Base-by-base conservation (phyloP, 2,329 filamentous ascomycete species). In the Cladosporium velox region DNA sequence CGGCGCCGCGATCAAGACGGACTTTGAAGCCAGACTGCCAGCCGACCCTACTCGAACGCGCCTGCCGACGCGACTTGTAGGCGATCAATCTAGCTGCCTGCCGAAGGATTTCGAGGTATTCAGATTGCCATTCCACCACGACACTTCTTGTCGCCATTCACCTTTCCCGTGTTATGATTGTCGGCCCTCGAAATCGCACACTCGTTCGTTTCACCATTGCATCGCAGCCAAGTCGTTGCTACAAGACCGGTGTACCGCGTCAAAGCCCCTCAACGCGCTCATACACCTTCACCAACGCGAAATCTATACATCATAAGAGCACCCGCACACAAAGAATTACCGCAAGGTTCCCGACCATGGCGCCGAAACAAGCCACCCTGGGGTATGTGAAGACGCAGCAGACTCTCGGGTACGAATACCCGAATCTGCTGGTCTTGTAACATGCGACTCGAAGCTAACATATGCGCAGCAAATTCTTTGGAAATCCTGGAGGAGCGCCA, bases 401-500 rank as follows among this genome's bases (percentile, higher is more conserved):
- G 61, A 64, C 61, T 49, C 61, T 64, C 24, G 61, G 61, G 61
- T 64, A 57, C 38, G 61, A 76, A 92, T 89, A 72, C 81, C 94
- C 78, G 86, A 89, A 91, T 93, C 87, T 79, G 82, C 78, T 65
- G 51, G n/a, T 65, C 60, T 60, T 30, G 60, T 38, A 14, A 6
- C 2, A 28, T 32, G n/a, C 15, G 30, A 59, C 38, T 11, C 4
- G 21, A 35, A 32, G 30, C 63, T 67, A 51, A 59, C 32, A 47
- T 11, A 41, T 44, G 26, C 41, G 68, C 70, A 98, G 94, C 68
- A 95, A 94, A 77, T 97, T 97, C 81, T 96, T 97, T 76, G 87
- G 87, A 24, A 85, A 87, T 51, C 83, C 85, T 30, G 87, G 87
- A 72, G 89, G 87, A 60, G 78, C 84, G 5, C 86, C 85, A 71